Base-by-base conservation (phyloP, 148 eudicot species). In the Beta vulgaris region DNA sequence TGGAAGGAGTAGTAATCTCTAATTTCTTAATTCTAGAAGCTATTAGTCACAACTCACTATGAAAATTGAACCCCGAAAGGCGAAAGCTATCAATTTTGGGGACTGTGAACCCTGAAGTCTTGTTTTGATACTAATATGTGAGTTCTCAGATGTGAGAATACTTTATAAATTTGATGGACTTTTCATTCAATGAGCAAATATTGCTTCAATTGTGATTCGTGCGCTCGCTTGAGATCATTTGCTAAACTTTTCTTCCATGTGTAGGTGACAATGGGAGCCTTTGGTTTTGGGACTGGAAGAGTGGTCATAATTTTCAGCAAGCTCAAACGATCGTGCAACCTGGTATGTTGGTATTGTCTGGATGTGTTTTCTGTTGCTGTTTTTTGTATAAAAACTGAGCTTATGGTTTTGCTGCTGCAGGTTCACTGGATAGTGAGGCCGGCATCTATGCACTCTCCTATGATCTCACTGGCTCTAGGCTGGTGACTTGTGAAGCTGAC, bases 201-300 rank as follows among this genome's bases (percentile, higher is more conserved):
- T 48, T 48, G 53, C 53, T 48, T 48, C n/a, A 59, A 28, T 19
- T 54, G 36, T 57, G 1, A 36, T 7, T 59, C 15, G 10, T 13
- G 19, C 28, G 10, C 25, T 21, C 39, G 32, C 31, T 36, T 34
- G 21, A 21, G 63, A 29, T 34, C 37, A 61, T 60, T 32, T 62
- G 59, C 44, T 0, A 67, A 57, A 6, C 35, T 40, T 39, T 23
- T 55, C 0, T 31, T 2, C 39, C 13, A 16, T 1, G 23, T 70
- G 51, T 62, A 94, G 98, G 98, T 73, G 98, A 94, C 78, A 94
- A 94, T 68, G 98, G 98, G 81, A 94, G 98, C 78, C 42, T 94
- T 74, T 94, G 98, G 98, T 94, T 94, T 78, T 94, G 98, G 98
- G 98, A 94, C 73, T 94, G 98, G 98, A 94, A 83, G 74, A 94